phyloP scores from a whole-genome alignment of 352 stramenopile genomes.

The Phytophthora lateralis region DNA sequence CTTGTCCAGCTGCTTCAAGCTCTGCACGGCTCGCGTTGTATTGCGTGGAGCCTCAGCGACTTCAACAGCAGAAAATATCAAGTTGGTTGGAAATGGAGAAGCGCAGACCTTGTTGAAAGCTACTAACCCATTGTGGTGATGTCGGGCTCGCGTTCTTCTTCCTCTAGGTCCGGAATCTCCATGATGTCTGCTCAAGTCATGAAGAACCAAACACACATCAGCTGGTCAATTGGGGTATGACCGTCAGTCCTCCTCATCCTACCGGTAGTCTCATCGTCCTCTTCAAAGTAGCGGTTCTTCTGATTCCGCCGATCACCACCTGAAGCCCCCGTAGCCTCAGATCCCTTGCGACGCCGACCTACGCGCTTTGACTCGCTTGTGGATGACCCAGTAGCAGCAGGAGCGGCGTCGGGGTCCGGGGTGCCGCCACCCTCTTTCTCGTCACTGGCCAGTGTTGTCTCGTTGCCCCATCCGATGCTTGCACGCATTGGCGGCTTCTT shows the following conservation, averaged over 20 bases:
- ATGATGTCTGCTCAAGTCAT: constrained; percentile 55
- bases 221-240: not conserved
- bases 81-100: not conserved
- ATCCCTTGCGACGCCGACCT: constrained; percentile 63
- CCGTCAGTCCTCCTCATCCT: not conserved
- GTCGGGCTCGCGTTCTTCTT: constrained; percentile 79
- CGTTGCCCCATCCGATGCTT: constrained; percentile 69
- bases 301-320: constrained; percentile 42
- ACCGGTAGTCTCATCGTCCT: constrained; percentile 70
- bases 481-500: constrained; percentile 59
- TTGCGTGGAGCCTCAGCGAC: constrained; percentile 83
- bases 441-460: constrained; percentile 35
- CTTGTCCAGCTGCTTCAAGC: constrained; percentile 76
- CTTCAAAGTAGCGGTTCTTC: constrained; percentile 81
- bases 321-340: constrained; percentile 28
- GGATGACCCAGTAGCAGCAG: constrained; percentile 13
- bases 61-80: constrained; percentile 17
- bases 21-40: constrained; percentile 67
- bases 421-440: constrained; percentile 27
- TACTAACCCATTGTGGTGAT: constrained; percentile 56
- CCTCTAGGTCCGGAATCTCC: constrained; percentile 82
- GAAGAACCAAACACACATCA: not conserved
- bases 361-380: constrained; percentile 55
- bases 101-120: not conserved
- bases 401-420: constrained; percentile 13